A percentile compares a stretch with the other conserved stretches of the same genome.
Evolutionary conservation across 176 grass and related monocot genomes (phyloP).

Genomic region (Aegilops sharonensis): DNA sequence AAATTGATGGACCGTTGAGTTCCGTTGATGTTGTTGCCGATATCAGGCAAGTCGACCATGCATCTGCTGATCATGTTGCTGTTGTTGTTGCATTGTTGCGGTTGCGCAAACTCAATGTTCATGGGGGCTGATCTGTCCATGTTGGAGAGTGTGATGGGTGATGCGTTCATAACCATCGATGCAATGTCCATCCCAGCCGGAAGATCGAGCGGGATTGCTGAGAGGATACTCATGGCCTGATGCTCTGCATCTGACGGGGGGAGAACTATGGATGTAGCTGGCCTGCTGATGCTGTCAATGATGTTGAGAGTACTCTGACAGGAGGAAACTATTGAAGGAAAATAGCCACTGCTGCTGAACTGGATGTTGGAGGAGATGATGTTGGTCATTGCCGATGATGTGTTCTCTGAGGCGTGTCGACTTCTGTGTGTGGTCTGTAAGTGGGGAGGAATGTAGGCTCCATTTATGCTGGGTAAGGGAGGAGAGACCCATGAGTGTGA

Average conservation of each 20-base stretch:
- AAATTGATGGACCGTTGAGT: conserved; percentile 37
- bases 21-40: not conserved
- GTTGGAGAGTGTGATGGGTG: conserved; percentile 36
- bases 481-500: conserved; percentile 79
- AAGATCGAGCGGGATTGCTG: conserved; percentile 46
- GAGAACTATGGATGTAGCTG: conserved; percentile 26
- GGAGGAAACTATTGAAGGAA: conserved; percentile 44
- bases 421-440: conserved; percentile 26
- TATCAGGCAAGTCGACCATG: conserved; percentile 24
- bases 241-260: conserved; percentile 32
- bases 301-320: conserved; percentile 49
- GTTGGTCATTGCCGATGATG: conserved; percentile 46
- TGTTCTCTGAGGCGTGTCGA: conserved; percentile 52
- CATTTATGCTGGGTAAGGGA: conserved; percentile 44
- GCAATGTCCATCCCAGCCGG: conserved; percentile 51
- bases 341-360: conserved; percentile 41
- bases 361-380: conserved; percentile 40
- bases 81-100: conserved; percentile 31
- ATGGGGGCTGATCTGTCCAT: conserved; percentile 34
- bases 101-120: conserved; percentile 64
- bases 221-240: conserved; percentile 45
- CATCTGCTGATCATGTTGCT: conserved; percentile 35
- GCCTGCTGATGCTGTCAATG: conserved; percentile 44
- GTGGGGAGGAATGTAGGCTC: conserved; percentile 33
- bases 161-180: conserved; percentile 67